A percentile compares a stretch with the other conserved stretches of the same genome.
These are phyloP conservation scores for Lactarius tabidus DNA, from an alignment of 768 basidiomycete genomes.

Conservation along the genomic window DNA sequence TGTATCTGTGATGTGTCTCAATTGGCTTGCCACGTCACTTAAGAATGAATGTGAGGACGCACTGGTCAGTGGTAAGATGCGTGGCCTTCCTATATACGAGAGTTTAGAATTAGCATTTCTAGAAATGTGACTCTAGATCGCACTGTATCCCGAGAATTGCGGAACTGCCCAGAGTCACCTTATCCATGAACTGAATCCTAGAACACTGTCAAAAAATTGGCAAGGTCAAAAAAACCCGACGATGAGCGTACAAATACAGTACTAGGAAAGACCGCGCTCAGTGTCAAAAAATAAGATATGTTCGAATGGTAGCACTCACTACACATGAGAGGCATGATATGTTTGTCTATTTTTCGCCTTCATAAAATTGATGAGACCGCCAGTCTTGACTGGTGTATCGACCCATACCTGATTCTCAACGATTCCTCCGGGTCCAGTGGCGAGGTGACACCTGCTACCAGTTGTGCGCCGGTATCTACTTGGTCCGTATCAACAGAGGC, in stretches of 20 bases:
- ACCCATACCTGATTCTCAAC: conserved; percentile 41
- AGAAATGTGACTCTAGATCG: conserved; percentile 22
- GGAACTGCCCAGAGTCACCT: conserved; percentile 62
- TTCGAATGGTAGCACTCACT: conserved; percentile 45
- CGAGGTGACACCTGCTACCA: conserved; percentile 43
- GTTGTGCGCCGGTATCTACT: conserved; percentile 59
- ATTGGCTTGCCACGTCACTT: neutral
- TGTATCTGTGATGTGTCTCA: conserved; percentile 45
- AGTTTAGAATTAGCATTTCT: neutral
- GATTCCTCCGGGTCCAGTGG: conserved; percentile 52
- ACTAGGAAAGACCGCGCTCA: conserved; percentile 33
- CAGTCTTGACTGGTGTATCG: neutral
- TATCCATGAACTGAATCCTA: conserved; percentile 77
- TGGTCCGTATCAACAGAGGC: conserved; percentile 43
- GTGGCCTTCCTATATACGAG: conserved; percentile 45
- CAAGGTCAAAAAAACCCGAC: neutral
- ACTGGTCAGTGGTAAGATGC: conserved; percentile 64
- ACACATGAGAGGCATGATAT: conserved; percentile 70
- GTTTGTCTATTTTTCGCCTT: conserved; percentile 56
- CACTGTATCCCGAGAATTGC: conserved; percentile 70
- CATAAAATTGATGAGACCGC: conserved; percentile 27
- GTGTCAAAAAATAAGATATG: neutral
- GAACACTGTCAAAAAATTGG: conserved; percentile 29
- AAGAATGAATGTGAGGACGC: conserved; percentile 24
- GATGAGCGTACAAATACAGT: conserved; percentile 47